phyloP scores from a whole-genome alignment of 306 rosid genomes.

The Dryas drummondii region DNA sequence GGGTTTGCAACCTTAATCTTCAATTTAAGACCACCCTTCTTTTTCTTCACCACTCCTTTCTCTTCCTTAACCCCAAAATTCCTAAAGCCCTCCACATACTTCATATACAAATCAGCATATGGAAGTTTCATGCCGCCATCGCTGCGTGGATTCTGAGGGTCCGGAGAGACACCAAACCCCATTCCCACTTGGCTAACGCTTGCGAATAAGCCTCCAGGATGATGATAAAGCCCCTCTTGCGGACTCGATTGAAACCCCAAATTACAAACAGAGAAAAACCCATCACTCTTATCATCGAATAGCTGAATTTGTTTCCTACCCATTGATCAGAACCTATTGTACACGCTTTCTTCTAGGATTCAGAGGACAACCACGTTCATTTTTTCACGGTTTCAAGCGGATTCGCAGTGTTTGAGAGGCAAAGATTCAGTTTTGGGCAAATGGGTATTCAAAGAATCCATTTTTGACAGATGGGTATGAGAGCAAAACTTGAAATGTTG shows the following conservation, averaged over 20 bases:
- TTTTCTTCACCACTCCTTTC: conserved; percentile 38
- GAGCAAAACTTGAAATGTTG: background rate
- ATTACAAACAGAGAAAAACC: conserved; percentile 59
- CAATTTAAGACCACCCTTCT: conserved; percentile 49
- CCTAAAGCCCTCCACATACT: conserved; percentile 59
- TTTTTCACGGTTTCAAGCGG: conserved; percentile 15
- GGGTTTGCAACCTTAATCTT: conserved; percentile 67
- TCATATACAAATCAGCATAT: conserved; percentile 50
- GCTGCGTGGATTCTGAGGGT: conserved; percentile 53
- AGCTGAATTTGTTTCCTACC: conserved; percentile 54
- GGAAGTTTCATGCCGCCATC: conserved; percentile 57
- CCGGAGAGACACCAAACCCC: conserved; percentile 64
- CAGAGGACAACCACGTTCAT: conserved; percentile 11
- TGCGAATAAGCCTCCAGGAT: conserved; percentile 85
- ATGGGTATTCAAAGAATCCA: conserved; percentile 16
- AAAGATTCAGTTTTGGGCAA: conserved; percentile 20
- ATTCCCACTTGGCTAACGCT: conserved; percentile 86
- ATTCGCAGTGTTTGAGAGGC: conserved; percentile 6
- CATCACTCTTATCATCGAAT: conserved; percentile 54
- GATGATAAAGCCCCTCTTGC: conserved; percentile 30
- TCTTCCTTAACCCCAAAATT: conserved; percentile 37
- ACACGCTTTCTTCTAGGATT: conserved; percentile 16
- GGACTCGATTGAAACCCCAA: conserved; percentile 64
- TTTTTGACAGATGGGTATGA: conserved; percentile 5
- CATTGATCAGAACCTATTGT: conserved; percentile 50